Conservation (phyloP, 768 basidiomycete genomes). For the Ramaria sp. region DNA sequence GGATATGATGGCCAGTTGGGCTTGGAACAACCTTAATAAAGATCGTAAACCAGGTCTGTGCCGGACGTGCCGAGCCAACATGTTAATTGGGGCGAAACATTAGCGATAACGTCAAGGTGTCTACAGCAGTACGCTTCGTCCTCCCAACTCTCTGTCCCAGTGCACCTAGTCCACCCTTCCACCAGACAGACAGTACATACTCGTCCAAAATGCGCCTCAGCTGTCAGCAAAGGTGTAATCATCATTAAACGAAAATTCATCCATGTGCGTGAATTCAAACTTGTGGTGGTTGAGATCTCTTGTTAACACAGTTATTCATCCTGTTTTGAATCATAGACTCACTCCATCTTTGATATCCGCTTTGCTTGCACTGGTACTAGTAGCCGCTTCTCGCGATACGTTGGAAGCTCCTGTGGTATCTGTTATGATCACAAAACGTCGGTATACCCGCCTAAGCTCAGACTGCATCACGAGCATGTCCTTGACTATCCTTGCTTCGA, state of each 20-base stretch:
- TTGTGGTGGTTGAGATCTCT: constrained; percentile 16
- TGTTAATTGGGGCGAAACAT: too few relatives aligned
- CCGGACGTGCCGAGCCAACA: too few relatives aligned
- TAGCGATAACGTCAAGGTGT: too few relatives aligned
- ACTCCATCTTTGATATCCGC: constrained; percentile 34
- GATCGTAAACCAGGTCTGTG: too few relatives aligned
- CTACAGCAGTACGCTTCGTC: too few relatives aligned
- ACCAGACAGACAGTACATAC: background rate
- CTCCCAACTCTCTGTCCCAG: background rate
- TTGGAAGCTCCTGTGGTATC: constrained; percentile 23
- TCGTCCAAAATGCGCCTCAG: background rate
- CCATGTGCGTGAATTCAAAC: constrained; percentile 44
- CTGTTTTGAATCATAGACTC: constrained; percentile 18
- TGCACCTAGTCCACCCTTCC: too few relatives aligned
- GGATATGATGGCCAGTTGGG: too few relatives aligned
- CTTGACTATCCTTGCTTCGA: constrained; percentile 35
- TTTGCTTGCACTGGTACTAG: constrained; percentile 2
- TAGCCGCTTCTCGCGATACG: constrained; percentile 2
- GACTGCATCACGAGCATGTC: constrained; percentile 47
- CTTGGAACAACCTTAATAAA: too few relatives aligned
- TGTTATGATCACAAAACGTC: constrained; percentile 54
- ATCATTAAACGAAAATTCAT: constrained; percentile 48
- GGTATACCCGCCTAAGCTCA: constrained; percentile 45
- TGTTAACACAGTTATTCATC: background rate
- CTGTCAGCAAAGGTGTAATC: constrained; percentile 17